Base-by-base conservation (phyloP, 2,329 filamentous ascomycete species). In the Monosporascus sp. region DNA sequence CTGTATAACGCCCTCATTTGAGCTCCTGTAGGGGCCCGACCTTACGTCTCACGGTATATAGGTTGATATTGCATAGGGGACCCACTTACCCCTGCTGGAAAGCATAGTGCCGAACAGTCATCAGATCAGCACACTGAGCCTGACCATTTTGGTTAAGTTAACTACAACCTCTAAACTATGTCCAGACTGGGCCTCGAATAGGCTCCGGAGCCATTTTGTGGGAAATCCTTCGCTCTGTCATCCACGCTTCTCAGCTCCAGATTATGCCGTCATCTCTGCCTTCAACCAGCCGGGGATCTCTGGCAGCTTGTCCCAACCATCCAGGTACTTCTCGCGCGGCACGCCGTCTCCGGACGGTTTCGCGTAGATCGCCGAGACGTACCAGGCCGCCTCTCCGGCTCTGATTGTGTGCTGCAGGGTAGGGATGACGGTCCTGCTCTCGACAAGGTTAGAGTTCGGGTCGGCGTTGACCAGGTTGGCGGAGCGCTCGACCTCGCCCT, bases 361-460 rank as follows among this genome's bases (percentile, higher is more conserved):
- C 18, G 85, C 88, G 71, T 87, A 91, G 31, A 92, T 81, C 4
- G 79, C 88, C 11, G 83, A 84, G 3, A 87, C 77, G 64, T 89
- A 88, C 85, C 85, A 89, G 38, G 73, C 76, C 27, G 74, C 77
- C 60, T 81, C 73, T 0, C 81, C 85, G 45, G 75, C 73, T 50
- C 72, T 72, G 37, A 91, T 66, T 25, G 81, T 83, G 57, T 80
- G 76, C 64, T 84, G 81, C 62, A 92, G 69, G 31, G 85, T 85
- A 24, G 89, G 89, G 60, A 92, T 80, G 43, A 87, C 77, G 4
- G 86, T 90, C 54, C 88, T 74, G 54, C 84, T 83, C 70, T 90
- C 84, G 2, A 90, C 76, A 37, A 92, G 71, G 69, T 92, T 92
- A 47, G 85, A 88, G 71, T 92, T 91, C 6, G 88, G 87, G 65